Evolutionary conservation across 305 asterid genomes (phyloP), one percentile per base, ranked within the genome.

Genomic region (Coffea humblotiana): DNA sequence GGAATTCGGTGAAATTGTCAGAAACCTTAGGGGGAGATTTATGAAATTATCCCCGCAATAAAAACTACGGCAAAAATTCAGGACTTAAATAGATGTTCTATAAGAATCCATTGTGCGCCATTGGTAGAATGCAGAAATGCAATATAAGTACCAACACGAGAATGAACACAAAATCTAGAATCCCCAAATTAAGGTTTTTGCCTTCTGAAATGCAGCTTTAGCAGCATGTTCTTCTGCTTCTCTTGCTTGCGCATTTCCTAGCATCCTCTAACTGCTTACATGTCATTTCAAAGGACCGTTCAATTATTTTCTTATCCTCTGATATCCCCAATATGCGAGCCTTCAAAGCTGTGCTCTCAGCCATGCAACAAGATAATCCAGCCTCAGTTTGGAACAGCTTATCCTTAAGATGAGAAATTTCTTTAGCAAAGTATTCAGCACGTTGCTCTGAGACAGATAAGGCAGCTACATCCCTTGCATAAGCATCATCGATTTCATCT

Each of bases 301-400:
- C 70, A n/a, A 48, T 9, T 58, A 21, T 75, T 35, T 12, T 43
- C 15, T 27, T 60, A 40, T 75, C 78, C 27, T 40, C 40, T 25
- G 32, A 40, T 16, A 70, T 43, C 74, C 45, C 54, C 32, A 27
- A 43, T 40, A 21, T 32, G 27, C 32, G 74, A 70, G 32, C 52
- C 56, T 70, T 3, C 32, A 70, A 15, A 70, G 56, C 32, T 21
- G 78, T 25, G 13, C 43, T 75, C 23, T 75, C 78, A 23, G 56
- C 49, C 15, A 47, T 45, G 67, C 70, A 75, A 18, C 78, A 14
- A 75, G 15, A 58, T 37, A 75, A n/a, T 43, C 84, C 92, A 14
- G 84, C 85, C 79, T 86, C 86, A 8, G 85, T 45, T 64, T 76
- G 69, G 72, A 47, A 81, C 63, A 89, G 86, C 87, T 80, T 76